Evolutionary conservation across 2,329 filamentous ascomycete species (phyloP).

Genomic region (Didymosphaeria variabile): DNA sequence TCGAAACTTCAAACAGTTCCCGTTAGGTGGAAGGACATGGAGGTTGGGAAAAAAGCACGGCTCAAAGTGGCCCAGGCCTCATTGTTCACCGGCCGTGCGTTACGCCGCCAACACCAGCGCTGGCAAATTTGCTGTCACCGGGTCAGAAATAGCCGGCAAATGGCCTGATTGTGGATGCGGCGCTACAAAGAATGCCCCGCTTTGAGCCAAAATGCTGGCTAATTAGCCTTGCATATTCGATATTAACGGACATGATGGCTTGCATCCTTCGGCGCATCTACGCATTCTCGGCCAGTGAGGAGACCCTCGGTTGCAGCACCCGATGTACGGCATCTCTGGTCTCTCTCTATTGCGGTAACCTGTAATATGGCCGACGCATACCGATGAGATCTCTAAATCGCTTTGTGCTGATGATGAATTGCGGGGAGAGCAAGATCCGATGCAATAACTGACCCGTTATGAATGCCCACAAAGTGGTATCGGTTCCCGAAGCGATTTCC

Average conservation of each 20-base stretch:
- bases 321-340: slow-evolving; percentile 10
- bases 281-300: slow-evolving; percentile 18
- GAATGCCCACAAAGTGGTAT: slow-evolving; percentile 8
- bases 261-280: slow-evolving; percentile 14
- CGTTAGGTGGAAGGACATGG: slow-evolving; percentile 21
- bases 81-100: slow-evolving; percentile 29
- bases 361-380: slow-evolving; percentile 22
- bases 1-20: slow-evolving; percentile 24
- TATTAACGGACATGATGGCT: slow-evolving; percentile 29
- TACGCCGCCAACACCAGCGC: slow-evolving; percentile 35
- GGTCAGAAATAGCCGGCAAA: slow-evolving; percentile 38
- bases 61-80: slow-evolving; percentile 27
- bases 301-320: slow-evolving; percentile 17
- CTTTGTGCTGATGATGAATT: slow-evolving; percentile 16
- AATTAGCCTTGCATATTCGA: slow-evolving; percentile 39
- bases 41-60: slow-evolving; percentile 6
- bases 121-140: slow-evolving; percentile 36
- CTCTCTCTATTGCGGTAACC: slow-evolving; percentile 17
- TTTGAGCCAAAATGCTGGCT: slow-evolving; percentile 40
- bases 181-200: slow-evolving; percentile 37
- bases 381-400: slow-evolving; percentile 21
- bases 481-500: not conserved
- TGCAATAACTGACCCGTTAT: slow-evolving; percentile 19
- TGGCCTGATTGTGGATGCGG: slow-evolving; percentile 31
- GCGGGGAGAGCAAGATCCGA: slow-evolving; percentile 27